A percentile compares a stretch with the other conserved stretches of the same genome.
phyloP scores from a whole-genome alignment of 169 alveolate genomes.

The Blepharisma undulans region DNA sequence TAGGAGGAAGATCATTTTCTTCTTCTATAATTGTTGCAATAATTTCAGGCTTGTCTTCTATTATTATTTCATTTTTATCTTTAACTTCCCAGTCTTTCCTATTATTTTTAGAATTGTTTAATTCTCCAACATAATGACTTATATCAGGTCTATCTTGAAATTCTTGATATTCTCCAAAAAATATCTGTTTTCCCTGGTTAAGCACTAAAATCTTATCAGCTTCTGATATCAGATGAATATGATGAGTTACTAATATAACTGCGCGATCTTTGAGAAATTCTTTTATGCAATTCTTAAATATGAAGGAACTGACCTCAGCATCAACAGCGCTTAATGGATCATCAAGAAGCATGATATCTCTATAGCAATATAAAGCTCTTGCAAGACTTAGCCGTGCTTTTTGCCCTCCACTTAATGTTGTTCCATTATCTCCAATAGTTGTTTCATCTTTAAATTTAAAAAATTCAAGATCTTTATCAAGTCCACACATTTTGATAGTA shows the following conservation, averaged over 20 bases:
- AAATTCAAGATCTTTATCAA: slow-evolving; percentile 31
- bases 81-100: neutral
- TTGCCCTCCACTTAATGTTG: slow-evolving; percentile 72
- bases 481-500: neutral
- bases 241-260: slow-evolving; percentile 54
- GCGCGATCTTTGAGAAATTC: slow-evolving; percentile 40
- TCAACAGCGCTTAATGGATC: slow-evolving; percentile 79
- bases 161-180: slow-evolving; percentile 17
- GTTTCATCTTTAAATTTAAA: slow-evolving; percentile 68
- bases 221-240: slow-evolving; percentile 65
- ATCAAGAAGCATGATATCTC: slow-evolving; percentile 70
- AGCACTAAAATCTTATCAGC: slow-evolving; percentile 65
- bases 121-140: neutral
- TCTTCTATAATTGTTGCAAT: neutral
- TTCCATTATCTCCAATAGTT: slow-evolving; percentile 69
- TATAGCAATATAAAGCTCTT: slow-evolving; percentile 62
- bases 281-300: slow-evolving; percentile 35
- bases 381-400: slow-evolving; percentile 77
- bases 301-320: slow-evolving; percentile 46
- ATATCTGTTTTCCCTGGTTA: slow-evolving; percentile 42
- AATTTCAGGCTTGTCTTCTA: neutral
- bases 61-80: neutral
- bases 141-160: neutral
- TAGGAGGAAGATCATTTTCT: neutral
- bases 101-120: neutral